Base-by-base conservation (phyloP, 768 basidiomycete genomes). In the Naematelia encephala region DNA sequence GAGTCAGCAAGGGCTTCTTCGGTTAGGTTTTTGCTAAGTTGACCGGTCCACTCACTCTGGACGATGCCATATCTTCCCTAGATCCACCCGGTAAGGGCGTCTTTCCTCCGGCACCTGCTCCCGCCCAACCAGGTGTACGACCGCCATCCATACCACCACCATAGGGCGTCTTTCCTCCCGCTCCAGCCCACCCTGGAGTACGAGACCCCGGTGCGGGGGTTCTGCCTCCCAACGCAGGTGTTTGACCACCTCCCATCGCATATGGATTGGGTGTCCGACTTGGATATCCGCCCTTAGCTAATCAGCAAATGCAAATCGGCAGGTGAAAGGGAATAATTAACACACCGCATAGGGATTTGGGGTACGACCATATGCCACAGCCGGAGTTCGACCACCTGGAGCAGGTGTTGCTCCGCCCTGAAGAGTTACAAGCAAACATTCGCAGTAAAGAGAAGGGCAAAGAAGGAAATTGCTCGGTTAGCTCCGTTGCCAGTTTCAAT, bases 291-390 rank as follows among this genome's bases (percentile, higher is more conserved):
- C 72, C 73, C 27, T 19, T 13, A 2, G 11, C 59, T 62, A 12
- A 48, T 22, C 13, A 39, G 26, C 34, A 43, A 22, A 8, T 11
- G n/a, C n/a, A n/a, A n/a, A n/a, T n/a, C n/a, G n/a, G n/a, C n/a
- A n/a, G n/a, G n/a, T n/a, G n/a, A n/a, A n/a, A n/a, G n/a, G n/a
- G n/a, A n/a, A n/a, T n/a, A n/a, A n/a, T n/a, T n/a, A n/a, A 51
- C 50, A 51, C 25, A 56, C 5, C 12, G 80, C 81, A 57, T 88
- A 87, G 0, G 87, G 86, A 73, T 88, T 89, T 3, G 88, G 87
- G 1, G 88, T 89, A 55, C 83, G 79, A 26, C 84, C 83, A 43
- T 80, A 79, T 5, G 82, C 82, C 82, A 66, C 68, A 10, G 79
- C 83, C 58, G 79, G 78, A 21, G 78, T 78, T 49, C 68, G 60